A percentile compares a stretch with the other conserved stretches of the same genome.
These are phyloP conservation scores for Musa troglodytarum DNA, from an alignment of 176 grass and related monocot genomes.

Conservation along the genomic window DNA sequence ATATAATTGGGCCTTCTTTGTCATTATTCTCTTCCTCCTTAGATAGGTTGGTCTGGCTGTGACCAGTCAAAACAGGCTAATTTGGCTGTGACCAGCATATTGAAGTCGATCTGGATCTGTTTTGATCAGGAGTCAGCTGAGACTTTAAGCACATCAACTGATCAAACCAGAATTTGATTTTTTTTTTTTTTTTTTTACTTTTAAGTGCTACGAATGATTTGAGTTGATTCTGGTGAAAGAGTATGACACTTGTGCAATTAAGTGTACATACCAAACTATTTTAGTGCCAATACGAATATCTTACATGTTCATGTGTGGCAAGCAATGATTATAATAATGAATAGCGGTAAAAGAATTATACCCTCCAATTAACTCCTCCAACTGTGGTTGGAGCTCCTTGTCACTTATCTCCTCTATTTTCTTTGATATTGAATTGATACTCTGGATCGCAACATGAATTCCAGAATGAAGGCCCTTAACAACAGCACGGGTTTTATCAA, in stretches of 20 bases:
- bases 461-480: slow-evolving; percentile 91
- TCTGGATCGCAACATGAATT: slow-evolving; percentile 85
- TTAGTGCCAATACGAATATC: background rate
- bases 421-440: slow-evolving; percentile 87
- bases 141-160: background rate
- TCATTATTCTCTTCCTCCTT: too few species aligned
- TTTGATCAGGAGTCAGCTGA: background rate
- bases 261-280: too few species aligned
- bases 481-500: slow-evolving; percentile 78
- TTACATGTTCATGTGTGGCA: background rate
- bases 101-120: background rate
- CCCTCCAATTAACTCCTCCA: slow-evolving; percentile 97
- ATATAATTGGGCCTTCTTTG: background rate
- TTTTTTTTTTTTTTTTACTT: background rate
- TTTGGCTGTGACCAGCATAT: background rate
- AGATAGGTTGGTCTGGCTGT: background rate
- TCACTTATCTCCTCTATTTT: slow-evolving; percentile 93
- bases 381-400: slow-evolving; percentile 94
- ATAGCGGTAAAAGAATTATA: slow-evolving; percentile 26
- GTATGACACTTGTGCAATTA: too few species aligned
- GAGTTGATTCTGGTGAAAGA: background rate
- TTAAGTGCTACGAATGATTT: background rate
- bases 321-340: background rate
- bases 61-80: background rate
- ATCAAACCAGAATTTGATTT: background rate